Evolutionary conservation across 2,329 filamentous ascomycete species (phyloP), one percentile per base, ranked within the genome.

Genomic region (Penicillium thymicola): DNA sequence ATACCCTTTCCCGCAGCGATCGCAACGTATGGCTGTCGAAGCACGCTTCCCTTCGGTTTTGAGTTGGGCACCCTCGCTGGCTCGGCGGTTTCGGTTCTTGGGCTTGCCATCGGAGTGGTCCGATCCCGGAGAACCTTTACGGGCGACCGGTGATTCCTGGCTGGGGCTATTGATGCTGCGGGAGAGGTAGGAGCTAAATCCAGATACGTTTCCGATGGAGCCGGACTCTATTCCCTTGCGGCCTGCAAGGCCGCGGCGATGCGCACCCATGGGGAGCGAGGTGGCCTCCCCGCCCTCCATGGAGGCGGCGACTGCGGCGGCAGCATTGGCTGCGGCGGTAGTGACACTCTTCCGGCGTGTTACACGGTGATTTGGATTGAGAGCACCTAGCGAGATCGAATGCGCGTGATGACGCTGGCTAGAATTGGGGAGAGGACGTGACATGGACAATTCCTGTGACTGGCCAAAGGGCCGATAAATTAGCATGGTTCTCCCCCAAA

Each of bases 1-100:
- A 86, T 99, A 99, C 79, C 92, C 92, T 84, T 99, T 99, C 77
- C 93, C 93, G 82, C 94, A 99, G 78, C 92, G 93, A 74, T 96
- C 91, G 81, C 94, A 99, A 77, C 89, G 91, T 73, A 99, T 85
- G 76, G 97, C 93, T 70, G 87, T 86, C 70, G 85, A 89, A 76
- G 85, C 84, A 79, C 91, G 92, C 80, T 86, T 87, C 65, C 84
- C 82, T 69, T 93, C 89, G 66, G 89, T 87, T 77, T 94, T 95
- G 61, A 93, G 81, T 67, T 89, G 86, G 65, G 93, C 90, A 60
- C 92, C 92, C 73, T 97, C 93, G 74, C 92, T 97, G 59, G 92
- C 84, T 64, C 85, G 81, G 57, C 85, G 80, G 66, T 81, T 81
- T 60, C 83, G 79, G 64, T 82, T 82, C 69, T 79, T 78, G 68